These are phyloP conservation scores for Pseudozyma hubeiensis DNA, from an alignment of 1,284 basidiomycete genomes.

Conservation along the genomic window DNA sequence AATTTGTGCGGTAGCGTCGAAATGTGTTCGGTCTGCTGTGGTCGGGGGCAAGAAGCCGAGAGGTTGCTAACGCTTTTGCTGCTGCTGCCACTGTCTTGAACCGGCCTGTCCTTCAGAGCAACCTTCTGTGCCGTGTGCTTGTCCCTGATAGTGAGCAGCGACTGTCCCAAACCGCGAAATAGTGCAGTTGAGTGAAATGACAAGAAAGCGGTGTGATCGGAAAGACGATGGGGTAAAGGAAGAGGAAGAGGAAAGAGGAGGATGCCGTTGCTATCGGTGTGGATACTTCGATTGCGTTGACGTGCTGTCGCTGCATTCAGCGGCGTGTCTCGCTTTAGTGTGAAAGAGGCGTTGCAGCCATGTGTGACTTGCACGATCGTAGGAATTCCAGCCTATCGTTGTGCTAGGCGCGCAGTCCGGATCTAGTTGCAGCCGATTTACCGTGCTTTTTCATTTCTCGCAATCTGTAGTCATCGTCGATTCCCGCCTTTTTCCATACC, in stretches of 20 bases:
- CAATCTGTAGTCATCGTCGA: background rate
- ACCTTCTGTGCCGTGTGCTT: too few species aligned
- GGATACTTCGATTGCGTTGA: too few species aligned
- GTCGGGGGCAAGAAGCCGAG: too few species aligned
- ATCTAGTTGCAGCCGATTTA: conserved; percentile 17
- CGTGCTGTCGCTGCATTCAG: too few species aligned
- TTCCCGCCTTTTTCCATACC: background rate
- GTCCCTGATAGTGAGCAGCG: too few species aligned
- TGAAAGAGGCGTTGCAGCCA: conserved; percentile 2
- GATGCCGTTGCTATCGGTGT: too few species aligned
- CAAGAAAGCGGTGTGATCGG: background rate
- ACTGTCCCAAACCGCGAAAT: too few species aligned
- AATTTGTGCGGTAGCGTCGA: too few species aligned
- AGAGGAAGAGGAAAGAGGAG: background rate
- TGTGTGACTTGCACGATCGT: background rate
- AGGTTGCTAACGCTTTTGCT: too few species aligned
- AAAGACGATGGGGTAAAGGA: background rate
- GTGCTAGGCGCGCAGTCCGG: conserved; percentile 5
- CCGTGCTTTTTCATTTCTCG: conserved; percentile 9
- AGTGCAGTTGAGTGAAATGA: background rate
- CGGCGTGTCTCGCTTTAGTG: background rate
- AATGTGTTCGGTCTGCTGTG: too few species aligned
- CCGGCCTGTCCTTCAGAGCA: too few species aligned
- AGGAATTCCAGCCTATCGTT: conserved; percentile 3
- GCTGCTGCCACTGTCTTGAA: too few species aligned